Evolutionary conservation across 1,284 basidiomycete species (phyloP).

Genomic region (Cerrena zonata): DNA sequence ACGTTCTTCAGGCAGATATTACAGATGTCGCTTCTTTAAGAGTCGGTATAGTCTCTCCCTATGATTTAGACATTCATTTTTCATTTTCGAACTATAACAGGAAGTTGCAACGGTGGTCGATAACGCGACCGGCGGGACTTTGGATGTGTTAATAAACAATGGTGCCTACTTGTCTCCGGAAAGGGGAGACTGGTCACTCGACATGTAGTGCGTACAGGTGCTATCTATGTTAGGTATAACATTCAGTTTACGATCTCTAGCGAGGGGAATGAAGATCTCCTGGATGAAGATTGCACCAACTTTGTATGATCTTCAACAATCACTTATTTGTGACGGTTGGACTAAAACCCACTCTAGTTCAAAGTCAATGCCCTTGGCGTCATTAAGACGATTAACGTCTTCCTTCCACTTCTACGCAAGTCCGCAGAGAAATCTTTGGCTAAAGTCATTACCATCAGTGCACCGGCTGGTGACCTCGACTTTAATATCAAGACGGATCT

Average conservation of each 20-base stretch:
- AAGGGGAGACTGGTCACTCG: conserved; percentile 5
- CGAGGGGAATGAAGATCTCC: conserved; percentile 10
- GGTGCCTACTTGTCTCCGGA: conserved; percentile 17
- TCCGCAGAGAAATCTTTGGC: conserved; percentile 23
- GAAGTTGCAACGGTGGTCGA: conserved; percentile 18
- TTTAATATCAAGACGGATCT: conserved; percentile 17
- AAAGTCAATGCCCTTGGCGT: conserved; percentile 33
- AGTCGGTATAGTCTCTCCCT: conserved; percentile 15
- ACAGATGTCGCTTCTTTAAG: conserved; percentile 13
- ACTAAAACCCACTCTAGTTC: conserved; percentile 15
- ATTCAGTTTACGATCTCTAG: not conserved
- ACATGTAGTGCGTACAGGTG: conserved; percentile 13
- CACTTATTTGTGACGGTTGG: not conserved
- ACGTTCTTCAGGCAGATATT: conserved; percentile 21
- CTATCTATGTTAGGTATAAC: not conserved
- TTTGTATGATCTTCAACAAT: conserved; percentile 12
- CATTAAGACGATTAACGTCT: conserved; percentile 33
- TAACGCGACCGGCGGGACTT: conserved; percentile 23
- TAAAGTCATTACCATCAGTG: conserved; percentile 33
- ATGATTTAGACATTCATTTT: not conserved
- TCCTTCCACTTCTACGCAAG: conserved; percentile 32
- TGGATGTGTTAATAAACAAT: conserved; percentile 32
- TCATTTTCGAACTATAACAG: conserved; percentile 6
- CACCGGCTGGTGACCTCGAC: conserved; percentile 27
- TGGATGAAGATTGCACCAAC: conserved; percentile 21